Base-by-base conservation (phyloP, 768 basidiomycete genomes). In the Tricholoma bakamatsutake region DNA sequence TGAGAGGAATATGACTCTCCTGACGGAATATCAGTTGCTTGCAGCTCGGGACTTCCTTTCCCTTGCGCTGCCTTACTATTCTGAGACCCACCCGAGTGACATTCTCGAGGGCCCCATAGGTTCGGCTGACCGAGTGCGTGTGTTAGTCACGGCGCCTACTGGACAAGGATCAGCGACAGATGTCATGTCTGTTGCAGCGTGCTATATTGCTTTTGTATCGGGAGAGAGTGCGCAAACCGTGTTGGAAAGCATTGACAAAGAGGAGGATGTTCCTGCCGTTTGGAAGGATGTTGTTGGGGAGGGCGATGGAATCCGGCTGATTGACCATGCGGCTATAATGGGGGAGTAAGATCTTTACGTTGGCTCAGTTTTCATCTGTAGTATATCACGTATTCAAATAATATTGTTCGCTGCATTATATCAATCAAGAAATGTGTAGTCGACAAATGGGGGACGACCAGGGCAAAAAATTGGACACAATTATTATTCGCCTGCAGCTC, bases 1-100 rank as follows among this genome's bases (percentile, higher is more conserved):
- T 8, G 53, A 53, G 35, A 46, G 56, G 13, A 62, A 51, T 53
- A 57, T 39, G 17, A 59, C 64, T 1, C 49, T 59, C 6, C 64
- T 78, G 4, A 69, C 59, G 21, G 61, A 65, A 56, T 42, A 60
- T 0, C 74, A 79, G 56, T 68, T 80, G 4, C 59, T 70, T 28
- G 66, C 67, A 1, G 76, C 72, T 7, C 69, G 78, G 24, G 78
- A 79, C 57, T 78, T 78, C 60, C 62, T 80, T 34, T 68, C 67
- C 5, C 61, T 76, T 7, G 70, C 71, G 15, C 58, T 79, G 42
- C 77, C 77, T 2, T 66, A 72, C 46, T 64, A 61, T 48, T 57
- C 59, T 2, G 57, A 59, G 53, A 61, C 60, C 6, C 58, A 55
- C 35, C 61, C 62, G 24, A 53, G 17, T 11, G 56, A 55, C 0